Base-by-base conservation (phyloP, 2,329 filamentous ascomycete genomes). In the Dactylella cylindrospora region DNA sequence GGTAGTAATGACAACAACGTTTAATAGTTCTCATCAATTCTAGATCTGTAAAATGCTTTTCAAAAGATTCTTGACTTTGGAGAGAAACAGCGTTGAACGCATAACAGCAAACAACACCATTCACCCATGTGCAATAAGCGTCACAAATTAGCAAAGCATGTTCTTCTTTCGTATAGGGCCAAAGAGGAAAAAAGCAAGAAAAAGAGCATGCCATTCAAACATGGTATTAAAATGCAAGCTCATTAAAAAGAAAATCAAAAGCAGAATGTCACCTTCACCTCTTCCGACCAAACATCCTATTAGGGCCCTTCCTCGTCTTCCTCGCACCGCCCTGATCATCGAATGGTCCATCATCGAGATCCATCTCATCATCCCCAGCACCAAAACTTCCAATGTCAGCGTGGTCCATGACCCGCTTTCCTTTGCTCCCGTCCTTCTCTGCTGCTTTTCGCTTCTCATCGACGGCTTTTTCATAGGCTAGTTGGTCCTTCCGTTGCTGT, bases 401-500 rank as follows among this genome's bases (percentile, higher is more conserved):
- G 20, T 68, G 66, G 39, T 66, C 64, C 15, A 69, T 69, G n/a
- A 68, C 68, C 41, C 68, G 68, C 64, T 69, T 69, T 13, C 68
- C 68, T 43, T 69, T 69, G 13, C 64, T 61, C 13, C 52, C 51
- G 12, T 55, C 64, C 40, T 61, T 55, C 31, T 59, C 54, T 8
- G 51, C 59, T 9, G 52, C 19, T 15, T 68, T 67, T 65, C 73
- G 73, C 55, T 77, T 77, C 0, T 76, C 76, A 19, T 77, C 73
- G 4, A 84, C 69, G 0, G 80, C 74, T 29, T 72, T 72, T 33
- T 80, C 76, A 6, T 83, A 71, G 33, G 77, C 75, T 5, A 74
- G 71, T 43, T 78, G 76, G 40, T 80, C 78, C 8, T 72, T 75
- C 32, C 80, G 78, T 12, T 82, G 77, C 40, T 74, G 72, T 22